Base-by-base conservation (phyloP, 495 filamentous ascomycete species). In the Trichoderma parareesei region DNA sequence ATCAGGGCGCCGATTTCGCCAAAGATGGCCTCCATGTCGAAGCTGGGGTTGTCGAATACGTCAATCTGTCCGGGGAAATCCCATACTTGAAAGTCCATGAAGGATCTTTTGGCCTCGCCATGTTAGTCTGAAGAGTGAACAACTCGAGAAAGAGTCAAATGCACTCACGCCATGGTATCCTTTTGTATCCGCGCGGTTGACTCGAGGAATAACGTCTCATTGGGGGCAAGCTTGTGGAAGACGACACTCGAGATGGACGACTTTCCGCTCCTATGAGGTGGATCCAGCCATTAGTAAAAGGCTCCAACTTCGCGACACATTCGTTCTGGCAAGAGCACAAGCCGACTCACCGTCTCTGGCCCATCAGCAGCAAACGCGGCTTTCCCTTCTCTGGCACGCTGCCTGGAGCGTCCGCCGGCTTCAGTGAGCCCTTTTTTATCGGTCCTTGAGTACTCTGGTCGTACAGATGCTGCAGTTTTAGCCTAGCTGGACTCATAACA, bases 41-140 rank as follows among this genome's bases (percentile, higher is more conserved):
- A 72, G 59, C 70, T 38, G 82, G 89, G 75, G 48, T 79, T 79
- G 40, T 96, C 90, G 61, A 92, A 84, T 66, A 92, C 91, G 74
- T 97, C 89, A 63, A 98, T 84, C 72, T 97, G 92, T 38, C 93
- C 92, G 0, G 95, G 94, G 63, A 98, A 91, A 71, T 98, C 94
- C 91, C 91, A 96, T 40, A 97, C 90, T 72, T 98, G 93, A 71
- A 98, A 96, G 70, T 97, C 92, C 92, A 98, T 96, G 69, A 98
- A 97, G 7, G 93, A 97, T 71, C 93, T 96, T 65, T 46, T 38
- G 38, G 6, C 27, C 40, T 1, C 11, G 55, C 43, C 63, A 76
- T 57, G 76, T 69, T 59, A 68, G 37, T 38, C 14, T 33, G 46
- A 14, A 37, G 68, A 46, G 57, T 62, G 44, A 38, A 42, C 16